Percentiles rank a stretch among this genome's conserved stretches.
Evolutionary conservation across 2,329 filamentous ascomycete species (phyloP).

Genomic region (Fusarium sp.): DNA sequence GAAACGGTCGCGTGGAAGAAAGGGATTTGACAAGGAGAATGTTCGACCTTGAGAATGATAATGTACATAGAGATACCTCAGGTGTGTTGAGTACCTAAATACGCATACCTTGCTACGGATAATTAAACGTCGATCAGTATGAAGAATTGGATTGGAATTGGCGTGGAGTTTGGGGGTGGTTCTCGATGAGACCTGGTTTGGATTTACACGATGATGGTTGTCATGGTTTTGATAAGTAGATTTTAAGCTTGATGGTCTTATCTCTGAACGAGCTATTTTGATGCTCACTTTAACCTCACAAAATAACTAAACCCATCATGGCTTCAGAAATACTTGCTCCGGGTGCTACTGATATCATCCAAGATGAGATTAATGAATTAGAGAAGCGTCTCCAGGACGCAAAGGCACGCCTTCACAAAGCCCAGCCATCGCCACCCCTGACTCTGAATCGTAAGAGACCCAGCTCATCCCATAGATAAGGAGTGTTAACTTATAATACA

Average conservation of each 20-base stretch:
- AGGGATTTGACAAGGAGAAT: constrained; percentile 65
- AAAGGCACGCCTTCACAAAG: constrained; percentile 59
- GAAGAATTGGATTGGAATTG: constrained; percentile 36
- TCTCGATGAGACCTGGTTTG: constrained; percentile 29
- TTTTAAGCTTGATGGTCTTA: constrained; percentile 37
- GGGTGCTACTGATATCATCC: constrained; percentile 51
- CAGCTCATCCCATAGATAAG: constrained; percentile 17
- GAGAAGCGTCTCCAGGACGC: constrained; percentile 65
- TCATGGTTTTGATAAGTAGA: constrained; percentile 37
- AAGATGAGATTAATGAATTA: constrained; percentile 70
- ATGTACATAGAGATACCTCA: constrained; percentile 22
- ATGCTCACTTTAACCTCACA: constrained; percentile 18
- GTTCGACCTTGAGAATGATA: constrained; percentile 53
- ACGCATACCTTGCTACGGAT: constrained; percentile 34
- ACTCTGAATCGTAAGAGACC: constrained; percentile 33
- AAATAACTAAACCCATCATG: constrained; percentile 43
- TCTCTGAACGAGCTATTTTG: constrained; percentile 37
- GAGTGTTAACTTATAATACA: constrained; percentile 11
- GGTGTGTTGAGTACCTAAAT: constrained; percentile 16
- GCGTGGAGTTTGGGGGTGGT: constrained; percentile 43
- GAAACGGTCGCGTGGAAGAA: constrained; percentile 53
- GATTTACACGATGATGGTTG: constrained; percentile 42
- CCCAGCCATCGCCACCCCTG: constrained; percentile 35
- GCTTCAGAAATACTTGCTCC: constrained; percentile 36
- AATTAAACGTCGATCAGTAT: constrained; percentile 22